Evolutionary conservation across 257 asterid species (phyloP).

Genomic region (Rhazya stricta): DNA sequence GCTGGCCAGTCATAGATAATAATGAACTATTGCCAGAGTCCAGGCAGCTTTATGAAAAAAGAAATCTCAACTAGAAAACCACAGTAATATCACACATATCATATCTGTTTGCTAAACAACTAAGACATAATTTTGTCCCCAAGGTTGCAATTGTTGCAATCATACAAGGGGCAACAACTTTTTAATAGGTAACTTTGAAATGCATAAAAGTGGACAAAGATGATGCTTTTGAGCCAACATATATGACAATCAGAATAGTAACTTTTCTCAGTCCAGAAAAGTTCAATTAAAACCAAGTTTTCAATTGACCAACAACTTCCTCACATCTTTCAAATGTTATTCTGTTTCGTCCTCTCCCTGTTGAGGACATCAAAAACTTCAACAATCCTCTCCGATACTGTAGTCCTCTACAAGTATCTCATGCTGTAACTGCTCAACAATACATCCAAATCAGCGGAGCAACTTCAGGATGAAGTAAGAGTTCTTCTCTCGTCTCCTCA

Average conservation of each 20-base stretch:
- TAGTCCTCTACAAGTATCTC: not conserved
- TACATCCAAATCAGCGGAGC: not conserved
- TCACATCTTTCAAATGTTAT: not conserved
- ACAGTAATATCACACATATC: not conserved
- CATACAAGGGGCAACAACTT: not conserved
- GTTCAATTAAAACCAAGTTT: not conserved
- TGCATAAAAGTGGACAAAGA: no score
- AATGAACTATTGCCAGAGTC: not conserved
- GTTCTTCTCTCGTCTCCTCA: not conserved
- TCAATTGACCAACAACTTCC: not conserved
- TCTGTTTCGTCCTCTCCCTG: not conserved
- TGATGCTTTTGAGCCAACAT: no score
- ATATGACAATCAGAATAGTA: not conserved
- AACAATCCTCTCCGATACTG: not conserved
- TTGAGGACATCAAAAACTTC: not conserved
- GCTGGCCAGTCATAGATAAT: not conserved
- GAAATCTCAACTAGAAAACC: not conserved
- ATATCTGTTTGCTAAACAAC: not conserved
- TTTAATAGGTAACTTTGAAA: not conserved
- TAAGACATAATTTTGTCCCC: not conserved
- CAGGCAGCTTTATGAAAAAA: not conserved
- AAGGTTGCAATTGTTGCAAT: not conserved
- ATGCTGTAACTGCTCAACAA: no score
- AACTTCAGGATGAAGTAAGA: not conserved
- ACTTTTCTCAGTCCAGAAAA: not conserved